These are phyloP conservation scores for Lactifluus subvellereus DNA, from an alignment of 768 basidiomycete species.

Conservation along the genomic window DNA sequence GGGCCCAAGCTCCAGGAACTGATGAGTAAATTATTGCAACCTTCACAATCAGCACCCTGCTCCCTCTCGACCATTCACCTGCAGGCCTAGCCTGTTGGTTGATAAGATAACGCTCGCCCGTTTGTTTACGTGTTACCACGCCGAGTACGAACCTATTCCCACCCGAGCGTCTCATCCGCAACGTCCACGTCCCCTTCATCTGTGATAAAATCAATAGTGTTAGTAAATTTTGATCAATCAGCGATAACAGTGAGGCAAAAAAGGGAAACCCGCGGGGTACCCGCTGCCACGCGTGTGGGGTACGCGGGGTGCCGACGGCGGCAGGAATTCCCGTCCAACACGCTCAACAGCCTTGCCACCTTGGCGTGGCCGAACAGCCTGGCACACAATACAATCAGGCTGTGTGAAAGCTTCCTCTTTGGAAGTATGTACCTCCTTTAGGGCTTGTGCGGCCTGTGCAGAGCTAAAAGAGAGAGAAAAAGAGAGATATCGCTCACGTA, in stretches of 20 bases:
- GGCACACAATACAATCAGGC: neutral
- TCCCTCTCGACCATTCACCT: constrained; percentile 8
- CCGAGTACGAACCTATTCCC: constrained; percentile 15
- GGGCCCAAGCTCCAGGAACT: neutral
- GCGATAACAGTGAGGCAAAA: constrained; percentile 2
- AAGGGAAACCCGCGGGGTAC: constrained; percentile 11
- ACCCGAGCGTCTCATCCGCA: constrained; percentile 21
- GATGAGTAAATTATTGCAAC: neutral
- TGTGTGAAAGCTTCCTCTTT: neutral
- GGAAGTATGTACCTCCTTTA: constrained; percentile 1
- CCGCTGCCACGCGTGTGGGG: constrained; percentile 16
- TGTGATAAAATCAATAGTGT: constrained; percentile 11
- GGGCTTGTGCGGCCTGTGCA: constrained; percentile 6
- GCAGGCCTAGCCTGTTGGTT: constrained; percentile 14
- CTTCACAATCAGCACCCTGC: constrained; percentile 14
- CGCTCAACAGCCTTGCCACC: constrained; percentile 18
- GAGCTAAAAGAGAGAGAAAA: neutral
- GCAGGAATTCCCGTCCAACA: constrained; percentile 1
- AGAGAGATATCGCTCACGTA: constrained; percentile 29
- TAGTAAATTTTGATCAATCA: constrained; percentile 11
- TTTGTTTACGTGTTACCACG: constrained; percentile 20
- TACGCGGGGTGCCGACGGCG: constrained; percentile 16
- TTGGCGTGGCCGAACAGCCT: constrained; percentile 15
- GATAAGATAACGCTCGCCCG: constrained; percentile 21
- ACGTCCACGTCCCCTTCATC: constrained; percentile 20